Base-by-base conservation (phyloP, 1,284 basidiomycete genomes). In the Marasmius fiardii region DNA sequence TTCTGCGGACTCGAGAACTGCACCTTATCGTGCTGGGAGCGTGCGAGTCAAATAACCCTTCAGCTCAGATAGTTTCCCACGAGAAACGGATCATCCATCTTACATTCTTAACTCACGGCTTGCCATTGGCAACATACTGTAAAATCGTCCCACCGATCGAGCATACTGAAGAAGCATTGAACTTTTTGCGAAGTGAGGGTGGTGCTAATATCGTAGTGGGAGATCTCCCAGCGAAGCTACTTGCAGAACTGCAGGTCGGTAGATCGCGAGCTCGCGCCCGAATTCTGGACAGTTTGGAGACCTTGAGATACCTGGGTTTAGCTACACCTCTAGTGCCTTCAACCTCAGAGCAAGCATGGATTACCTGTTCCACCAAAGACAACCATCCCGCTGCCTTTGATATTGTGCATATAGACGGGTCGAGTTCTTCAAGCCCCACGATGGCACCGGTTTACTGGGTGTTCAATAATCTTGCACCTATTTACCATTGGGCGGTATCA, bases 371-470 rank as follows among this genome's bases (percentile, higher is more conserved):
- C n/a, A 61, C 71, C 2, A 72, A 68, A 21, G 71, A 66, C 1
- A 67, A 71, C 0, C 72, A 78, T 60, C 78, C 79, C 21, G 68
- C 67, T 1, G 61, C 74, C 2, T 87, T 84, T 59, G 77, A 82
- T 43, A 52, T 69, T 16, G 74, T 74, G 20, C 61, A 74, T 0
- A 63, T 71, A 28, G 73, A 78, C 16, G 72, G 68, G 18, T 80
- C 79, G 73, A 75, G 74, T 24, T 60, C 73, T 23, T 74, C 71
- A 31, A 74, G 71, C 23, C 72, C 75, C n/a, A 64, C 69, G 53
- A 60, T 69, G 24, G 76, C 83, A 1, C 82, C 85, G 2, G 63
- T 65, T 2, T 87, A 84, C 67, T 90, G 87, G 87, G 72, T 75
- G 31, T 83, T 90, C 65, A 77, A 76, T 51, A 64, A 69, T 4